Conservation (phyloP, 2,329 filamentous ascomycete species). For the Blastomyces silverae region DNA sequence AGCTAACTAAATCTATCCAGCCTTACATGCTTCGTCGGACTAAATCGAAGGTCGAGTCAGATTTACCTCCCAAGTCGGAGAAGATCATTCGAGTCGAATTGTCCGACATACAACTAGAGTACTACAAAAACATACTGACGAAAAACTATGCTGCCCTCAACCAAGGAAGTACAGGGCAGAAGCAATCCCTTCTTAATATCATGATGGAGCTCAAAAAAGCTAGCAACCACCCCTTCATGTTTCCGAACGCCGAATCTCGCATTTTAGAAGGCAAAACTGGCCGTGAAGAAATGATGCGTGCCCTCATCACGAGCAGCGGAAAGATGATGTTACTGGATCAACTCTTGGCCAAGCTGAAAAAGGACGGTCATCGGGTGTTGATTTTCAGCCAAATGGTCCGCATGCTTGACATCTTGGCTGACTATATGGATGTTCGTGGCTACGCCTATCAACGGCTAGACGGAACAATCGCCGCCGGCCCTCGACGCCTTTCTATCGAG, state of each 20-base stretch:
- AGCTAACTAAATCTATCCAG: conserved; percentile 77
- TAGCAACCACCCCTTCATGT: conserved; percentile 98
- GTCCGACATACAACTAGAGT: conserved; percentile 91
- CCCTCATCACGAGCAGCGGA: conserved; percentile 90
- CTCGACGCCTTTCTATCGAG: conserved; percentile 88
- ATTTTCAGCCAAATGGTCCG: conserved; percentile 99
- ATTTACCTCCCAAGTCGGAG: conserved; percentile 92
- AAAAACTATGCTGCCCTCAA: conserved; percentile 93
- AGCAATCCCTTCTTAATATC: conserved; percentile 91
- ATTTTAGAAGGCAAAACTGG: conserved; percentile 72
- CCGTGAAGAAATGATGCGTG: conserved; percentile 85
- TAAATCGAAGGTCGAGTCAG: conserved; percentile 95
- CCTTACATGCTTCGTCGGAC: conserved; percentile 93
- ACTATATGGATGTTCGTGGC: conserved; percentile 87
- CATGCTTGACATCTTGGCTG: conserved; percentile 92
- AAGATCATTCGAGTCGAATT: conserved; percentile 98
- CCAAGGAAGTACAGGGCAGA: conserved; percentile 81
- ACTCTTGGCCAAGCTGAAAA: conserved; percentile 86
- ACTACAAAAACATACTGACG: conserved; percentile 98
- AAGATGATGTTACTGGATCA: conserved; percentile 99
- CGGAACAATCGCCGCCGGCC: conserved; percentile 82
- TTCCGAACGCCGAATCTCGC: conserved; percentile 84
- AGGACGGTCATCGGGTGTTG: conserved; percentile 87
- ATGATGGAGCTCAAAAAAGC: conserved; percentile 99
- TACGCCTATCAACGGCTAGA: conserved; percentile 93